Evolutionary conservation across 495 filamentous ascomycete genomes (phyloP), one percentile per base, ranked within the genome.

Genomic region (Penicillium crystallinum): DNA sequence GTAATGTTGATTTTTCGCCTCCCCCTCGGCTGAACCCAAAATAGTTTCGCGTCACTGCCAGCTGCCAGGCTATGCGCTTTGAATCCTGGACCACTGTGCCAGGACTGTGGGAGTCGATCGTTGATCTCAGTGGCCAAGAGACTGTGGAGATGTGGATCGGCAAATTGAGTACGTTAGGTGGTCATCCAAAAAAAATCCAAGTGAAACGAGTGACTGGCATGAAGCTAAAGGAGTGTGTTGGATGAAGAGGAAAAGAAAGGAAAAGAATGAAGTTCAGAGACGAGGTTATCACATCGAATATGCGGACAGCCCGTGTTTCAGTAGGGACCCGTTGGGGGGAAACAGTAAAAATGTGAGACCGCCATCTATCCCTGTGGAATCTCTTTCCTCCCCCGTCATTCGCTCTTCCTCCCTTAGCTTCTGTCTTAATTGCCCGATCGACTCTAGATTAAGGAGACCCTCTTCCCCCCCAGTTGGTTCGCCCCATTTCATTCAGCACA

Each of bases 281-380:
- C 12, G n/a, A 33, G 37, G 42, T 18, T 38, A 14, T 7, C 29
- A 31, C 31, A 34, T 37, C 23, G n/a, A 17, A 15, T 30, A 22
- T 34, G 53, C 29, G 29, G 29, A 9, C 29, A 9, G 29, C 29
- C 46, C 42, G 50, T 54, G 58, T 64, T 60, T 63, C 57, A 63
- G 23, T 7, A 27, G 23, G 39, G 14, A 11, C 35, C 49, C 39
- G 57, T 57, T 58, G 40, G 44, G 33, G 45, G 41, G 42, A 15
- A 43, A 43, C 41, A 27, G 14, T 18, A 58, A 56, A 59, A 64
- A 64, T 64, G 61, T 64, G 61, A 64, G 61, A 63, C 61, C 42
- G 44, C 60, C 61, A 53, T 41, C 25, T 18, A 15, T 37, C 37
- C 51, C 52, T 30, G 25, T 52, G 37, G 42, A 36, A 42, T 31